Percentiles rank a stretch among this genome's conserved stretches.
Evolutionary conservation across 2,329 filamentous ascomycete genomes (phyloP).

Genomic region (Epichloe festucae): DNA sequence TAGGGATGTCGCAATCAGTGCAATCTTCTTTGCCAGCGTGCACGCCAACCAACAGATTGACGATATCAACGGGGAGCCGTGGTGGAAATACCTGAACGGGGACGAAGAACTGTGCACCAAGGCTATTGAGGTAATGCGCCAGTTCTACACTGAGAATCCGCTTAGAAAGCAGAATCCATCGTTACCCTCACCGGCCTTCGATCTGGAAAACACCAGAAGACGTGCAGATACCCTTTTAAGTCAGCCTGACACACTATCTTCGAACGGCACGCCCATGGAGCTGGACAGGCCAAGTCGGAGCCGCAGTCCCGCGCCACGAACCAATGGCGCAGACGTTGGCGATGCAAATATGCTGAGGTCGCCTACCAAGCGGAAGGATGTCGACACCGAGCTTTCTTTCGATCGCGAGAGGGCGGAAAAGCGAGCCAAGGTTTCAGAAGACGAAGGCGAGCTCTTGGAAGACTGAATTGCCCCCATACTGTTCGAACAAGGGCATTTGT

Average conservation of each 20-base stretch:
- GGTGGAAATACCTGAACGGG: conserved; percentile 75
- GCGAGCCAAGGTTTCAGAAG: conserved; percentile 31
- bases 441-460: conserved; percentile 35
- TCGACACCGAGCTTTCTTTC: conserved; percentile 19
- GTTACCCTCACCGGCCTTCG: conserved; percentile 40
- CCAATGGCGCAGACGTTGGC: conserved; percentile 26
- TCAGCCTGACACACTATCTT: conserved; percentile 32
- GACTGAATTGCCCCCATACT: conserved; percentile 9
- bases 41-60: conserved; percentile 64
- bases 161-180: conserved; percentile 43
- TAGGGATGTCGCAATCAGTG: conserved; percentile 68
- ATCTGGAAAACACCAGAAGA: conserved; percentile 41
- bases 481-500: background rate
- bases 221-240: conserved; percentile 30
- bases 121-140: conserved; percentile 65
- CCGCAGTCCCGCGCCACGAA: conserved; percentile 31
- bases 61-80: conserved; percentile 61
- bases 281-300: conserved; percentile 37
- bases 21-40: conserved; percentile 75
- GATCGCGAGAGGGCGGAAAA: conserved; percentile 28
- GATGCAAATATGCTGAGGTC: conserved; percentile 15
- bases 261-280: conserved; percentile 34
- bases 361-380: conserved; percentile 30
- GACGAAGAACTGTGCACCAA: conserved; percentile 55
- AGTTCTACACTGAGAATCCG: conserved; percentile 53